Percentiles rank a stretch among this genome's conserved stretches.
phyloP scores from a whole-genome alignment of 768 basidiomycete species.

The Pleurotus platypus region DNA sequence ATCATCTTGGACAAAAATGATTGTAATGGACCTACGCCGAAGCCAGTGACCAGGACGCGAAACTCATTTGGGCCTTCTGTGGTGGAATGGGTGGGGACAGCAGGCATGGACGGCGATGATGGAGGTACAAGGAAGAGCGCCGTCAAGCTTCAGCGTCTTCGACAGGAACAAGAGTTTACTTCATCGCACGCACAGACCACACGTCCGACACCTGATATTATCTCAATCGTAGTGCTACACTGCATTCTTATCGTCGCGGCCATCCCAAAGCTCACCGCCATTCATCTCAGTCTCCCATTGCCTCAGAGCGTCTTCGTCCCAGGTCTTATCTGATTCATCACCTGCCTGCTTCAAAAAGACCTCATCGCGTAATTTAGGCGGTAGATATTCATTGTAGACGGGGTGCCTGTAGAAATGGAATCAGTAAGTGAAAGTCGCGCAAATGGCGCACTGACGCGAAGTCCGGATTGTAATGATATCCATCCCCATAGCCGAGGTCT shows the following conservation, averaged over 20 bases:
- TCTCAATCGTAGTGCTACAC: background rate
- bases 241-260: conserved; percentile 19
- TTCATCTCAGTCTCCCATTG: conserved; percentile 56
- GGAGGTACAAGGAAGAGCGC: background rate
- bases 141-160: background rate
- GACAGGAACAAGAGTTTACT: background rate
- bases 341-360: conserved; percentile 40
- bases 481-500: conserved; percentile 61
- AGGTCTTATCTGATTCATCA: conserved; percentile 43
- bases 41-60: conserved; percentile 15
- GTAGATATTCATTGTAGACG: conserved; percentile 61
- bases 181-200: conserved; percentile 9
- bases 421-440: background rate
- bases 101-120: conserved; percentile 4
- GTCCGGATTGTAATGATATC: conserved; percentile 61
- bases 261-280: conserved; percentile 45
- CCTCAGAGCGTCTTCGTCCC: conserved; percentile 56
- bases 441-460: conserved; percentile 37
- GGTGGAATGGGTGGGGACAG: background rate
- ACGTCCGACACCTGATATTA: background rate
- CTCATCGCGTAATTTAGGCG: conserved; percentile 39
- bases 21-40: conserved; percentile 11
- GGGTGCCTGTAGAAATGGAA: conserved; percentile 45
- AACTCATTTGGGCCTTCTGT: background rate
- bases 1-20: background rate